Conservation (phyloP, 139 green algal genomes). For the Edaphochlamys debaryana region DNA sequence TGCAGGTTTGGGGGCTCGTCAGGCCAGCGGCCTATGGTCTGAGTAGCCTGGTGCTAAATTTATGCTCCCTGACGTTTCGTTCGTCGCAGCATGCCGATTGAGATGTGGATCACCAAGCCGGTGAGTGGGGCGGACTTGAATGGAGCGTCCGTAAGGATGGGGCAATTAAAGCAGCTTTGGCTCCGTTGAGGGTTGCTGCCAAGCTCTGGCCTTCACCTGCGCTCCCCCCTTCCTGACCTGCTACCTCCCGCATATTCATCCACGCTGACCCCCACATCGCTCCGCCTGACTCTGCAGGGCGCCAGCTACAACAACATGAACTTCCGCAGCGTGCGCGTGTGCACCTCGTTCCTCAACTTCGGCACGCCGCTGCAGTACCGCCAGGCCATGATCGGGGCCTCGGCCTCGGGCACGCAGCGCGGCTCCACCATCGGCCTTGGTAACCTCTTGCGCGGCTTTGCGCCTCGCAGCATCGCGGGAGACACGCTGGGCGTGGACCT, state of each 20-base stretch:
- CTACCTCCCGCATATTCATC: no score
- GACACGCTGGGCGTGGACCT: not conserved
- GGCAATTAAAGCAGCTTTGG: no score
- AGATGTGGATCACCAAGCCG: slow-evolving; percentile 10
- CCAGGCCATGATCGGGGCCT: not conserved
- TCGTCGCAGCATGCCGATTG: not conserved
- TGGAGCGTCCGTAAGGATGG: no score
- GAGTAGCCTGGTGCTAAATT: no score
- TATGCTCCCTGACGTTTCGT: no score
- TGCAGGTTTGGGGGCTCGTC: no score
- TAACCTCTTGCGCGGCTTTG: not conserved
- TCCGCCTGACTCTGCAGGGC: not conserved
- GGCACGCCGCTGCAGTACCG: not conserved
- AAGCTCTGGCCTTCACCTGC: no score
- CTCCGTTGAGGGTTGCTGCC: no score
- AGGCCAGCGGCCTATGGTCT: no score
- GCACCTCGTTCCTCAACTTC: not conserved
- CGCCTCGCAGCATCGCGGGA: no score
- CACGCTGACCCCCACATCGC: not conserved
- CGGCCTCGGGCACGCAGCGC: not conserved
- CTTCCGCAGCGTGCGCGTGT: slow-evolving; percentile 23
- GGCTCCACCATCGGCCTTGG: not conserved
- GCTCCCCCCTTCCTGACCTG: no score
- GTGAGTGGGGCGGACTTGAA: no score
- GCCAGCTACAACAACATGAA: not conserved